A percentile compares a stretch with the other conserved stretches of the same genome.
Evolutionary conservation across 208 protist species (phyloP).

Genomic region (Trypanosoma brucei): DNA sequence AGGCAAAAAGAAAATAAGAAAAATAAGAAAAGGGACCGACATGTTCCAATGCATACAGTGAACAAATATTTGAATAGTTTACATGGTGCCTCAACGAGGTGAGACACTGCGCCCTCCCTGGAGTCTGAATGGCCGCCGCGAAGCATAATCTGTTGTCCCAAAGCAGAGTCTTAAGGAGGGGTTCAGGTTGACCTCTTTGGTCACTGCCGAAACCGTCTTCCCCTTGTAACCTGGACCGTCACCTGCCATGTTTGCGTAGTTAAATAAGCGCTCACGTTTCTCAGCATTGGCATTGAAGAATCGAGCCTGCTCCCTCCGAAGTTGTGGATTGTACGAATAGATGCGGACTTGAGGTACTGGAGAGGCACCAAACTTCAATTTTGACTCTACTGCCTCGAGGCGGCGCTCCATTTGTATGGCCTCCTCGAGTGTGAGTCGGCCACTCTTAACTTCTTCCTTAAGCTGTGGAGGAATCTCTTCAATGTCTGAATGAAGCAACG

Average conservation of each 20-base stretch:
- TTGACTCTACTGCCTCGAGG: slow-evolving; percentile 18
- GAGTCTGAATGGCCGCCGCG: slow-evolving; percentile 16
- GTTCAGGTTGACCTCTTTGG: slow-evolving; percentile 10
- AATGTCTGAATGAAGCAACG: slow-evolving; percentile 31
- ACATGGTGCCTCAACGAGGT: no score
- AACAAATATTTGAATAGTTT: no score
- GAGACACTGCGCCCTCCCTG: no score
- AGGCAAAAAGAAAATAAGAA: slow-evolving; percentile 23
- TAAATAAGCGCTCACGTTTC: slow-evolving; percentile 1
- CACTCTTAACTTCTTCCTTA: not conserved
- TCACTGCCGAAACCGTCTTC: slow-evolving; percentile 19
- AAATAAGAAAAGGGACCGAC: not conserved
- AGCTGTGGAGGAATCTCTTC: slow-evolving; percentile 1
- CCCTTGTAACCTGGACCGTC: not conserved
- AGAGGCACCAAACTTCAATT: slow-evolving; percentile 49
- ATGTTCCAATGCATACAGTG: no score
- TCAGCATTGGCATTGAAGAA: slow-evolving; percentile 58
- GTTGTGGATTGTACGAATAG: slow-evolving; percentile 66
- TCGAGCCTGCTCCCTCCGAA: slow-evolving; percentile 68
- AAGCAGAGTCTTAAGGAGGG: slow-evolving; percentile 5
- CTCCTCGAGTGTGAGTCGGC: slow-evolving; percentile 12
- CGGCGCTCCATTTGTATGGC: slow-evolving; percentile 17
- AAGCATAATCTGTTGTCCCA: slow-evolving; percentile 24
- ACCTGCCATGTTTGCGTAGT: not conserved
- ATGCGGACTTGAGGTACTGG: slow-evolving; percentile 50